A percentile compares a stretch with the other conserved stretches of the same genome.
phyloP scores from a whole-genome alignment of 495 filamentous ascomycete genomes.

The Penicillium cataractarum region DNA sequence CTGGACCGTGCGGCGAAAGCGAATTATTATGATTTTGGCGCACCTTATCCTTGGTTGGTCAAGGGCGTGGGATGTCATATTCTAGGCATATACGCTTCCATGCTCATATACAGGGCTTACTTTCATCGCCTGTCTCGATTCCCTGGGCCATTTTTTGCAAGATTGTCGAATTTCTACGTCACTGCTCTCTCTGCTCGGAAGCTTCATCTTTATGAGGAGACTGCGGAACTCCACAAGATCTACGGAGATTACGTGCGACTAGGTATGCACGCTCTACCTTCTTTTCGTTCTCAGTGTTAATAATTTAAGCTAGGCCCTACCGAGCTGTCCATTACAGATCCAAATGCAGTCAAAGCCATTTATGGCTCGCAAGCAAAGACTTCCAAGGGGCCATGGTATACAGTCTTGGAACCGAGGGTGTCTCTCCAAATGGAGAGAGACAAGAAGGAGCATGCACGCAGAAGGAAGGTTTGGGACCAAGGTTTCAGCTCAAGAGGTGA shows the following conservation, averaged over 20 bases:
- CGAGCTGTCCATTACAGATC: slow-evolving; percentile 45
- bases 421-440: slow-evolving; percentile 45
- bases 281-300: not conserved
- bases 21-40: too few species aligned
- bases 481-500: slow-evolving; percentile 42
- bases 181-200: slow-evolving; percentile 17
- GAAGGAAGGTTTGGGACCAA: slow-evolving; percentile 45
- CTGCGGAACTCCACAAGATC: slow-evolving; percentile 43
- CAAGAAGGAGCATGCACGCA: slow-evolving; percentile 35
- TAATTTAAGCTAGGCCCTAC: slow-evolving; percentile 31
- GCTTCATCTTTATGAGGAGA: slow-evolving; percentile 35
- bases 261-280: slow-evolving; percentile 8
- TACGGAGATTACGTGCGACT: slow-evolving; percentile 49
- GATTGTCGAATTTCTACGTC: slow-evolving; percentile 38
- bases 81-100: slow-evolving; percentile 26
- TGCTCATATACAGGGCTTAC: slow-evolving; percentile 39
- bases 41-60: too few species aligned
- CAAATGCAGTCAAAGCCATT: slow-evolving; percentile 36
- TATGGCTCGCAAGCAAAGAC: slow-evolving; percentile 35
- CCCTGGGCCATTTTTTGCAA: slow-evolving; percentile 40
- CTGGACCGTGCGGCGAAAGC: too few species aligned
- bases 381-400: slow-evolving; percentile 49
- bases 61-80: not conserved
- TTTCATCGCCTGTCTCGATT: slow-evolving; percentile 41
- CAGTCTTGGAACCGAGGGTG: slow-evolving; percentile 28